Evolutionary conservation across 2,329 filamentous ascomycete genomes (phyloP), one percentile per base, ranked within the genome.

Genomic region (Fusarium robinianum): DNA sequence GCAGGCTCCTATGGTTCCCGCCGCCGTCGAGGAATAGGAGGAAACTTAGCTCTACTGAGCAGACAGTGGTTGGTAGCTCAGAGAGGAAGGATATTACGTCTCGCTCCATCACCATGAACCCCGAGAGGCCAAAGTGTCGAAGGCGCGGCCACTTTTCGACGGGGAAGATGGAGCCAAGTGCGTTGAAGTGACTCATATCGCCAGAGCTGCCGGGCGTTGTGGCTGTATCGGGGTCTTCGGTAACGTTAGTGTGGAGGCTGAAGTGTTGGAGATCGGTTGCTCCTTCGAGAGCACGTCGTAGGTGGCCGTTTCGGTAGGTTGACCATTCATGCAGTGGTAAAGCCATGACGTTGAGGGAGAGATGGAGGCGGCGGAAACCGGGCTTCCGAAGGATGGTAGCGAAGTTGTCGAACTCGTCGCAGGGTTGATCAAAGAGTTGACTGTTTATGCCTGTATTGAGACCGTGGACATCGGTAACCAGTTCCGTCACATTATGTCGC

Each of bases 41-140:
- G 9, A 62, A 64, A 30, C 65, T 69, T 5, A 72, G 49, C 18
- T 72, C 60, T 1, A 70, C 45, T 2, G 63, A 64, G 8, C 56
- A 51, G 1, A 69, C 15, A 1, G 62, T 63, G 0, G 15, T 6
- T 4, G 64, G 66, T 1, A 72, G 35, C 0, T 33, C 39, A 0
- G 31, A 24, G 8, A 72, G 60, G 2, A 69, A 36, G 0, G 45
- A 36, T 3, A 70, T 41, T 0, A 69, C 8, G 32, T 71, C 66
- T 4, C 36, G 23, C 15, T 63, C 45, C 11, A 32, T 52, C 1
- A 69, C 58, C 0, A 63, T 32, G 7, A 67, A 67, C 4, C 49
- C 40, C 0, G 62, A 65, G 2, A 71, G 53, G 2, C 57, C 47
- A 47, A 71, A 68, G 18, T 67, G 64, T 0, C 49, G 50, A 5